phyloP scores from a whole-genome alignment of 1,284 basidiomycete species.

The Xerocomus minutiporus region DNA sequence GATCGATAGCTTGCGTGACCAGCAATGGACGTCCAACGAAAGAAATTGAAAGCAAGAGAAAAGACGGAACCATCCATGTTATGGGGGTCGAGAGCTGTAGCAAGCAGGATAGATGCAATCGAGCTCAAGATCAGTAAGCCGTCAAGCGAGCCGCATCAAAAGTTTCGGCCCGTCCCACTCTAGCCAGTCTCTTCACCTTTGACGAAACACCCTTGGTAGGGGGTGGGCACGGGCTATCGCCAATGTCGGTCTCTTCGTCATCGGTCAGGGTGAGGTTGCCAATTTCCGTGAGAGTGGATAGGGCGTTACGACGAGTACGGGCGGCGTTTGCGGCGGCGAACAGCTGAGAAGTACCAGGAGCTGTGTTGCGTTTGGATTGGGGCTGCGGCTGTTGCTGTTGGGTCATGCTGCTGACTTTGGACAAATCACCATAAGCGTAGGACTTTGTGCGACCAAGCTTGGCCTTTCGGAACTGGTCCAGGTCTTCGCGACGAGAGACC shows the following conservation, averaged over 20 bases:
- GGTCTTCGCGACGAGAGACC: constrained; percentile 74
- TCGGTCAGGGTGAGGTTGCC: constrained; percentile 54
- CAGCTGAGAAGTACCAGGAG: constrained; percentile 47
- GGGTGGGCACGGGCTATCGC: constrained; percentile 78
- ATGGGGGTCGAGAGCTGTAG: constrained; percentile 5
- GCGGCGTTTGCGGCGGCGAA: constrained; percentile 67
- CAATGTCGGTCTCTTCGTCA: constrained; percentile 70
- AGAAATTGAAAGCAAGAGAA: constrained; percentile 9
- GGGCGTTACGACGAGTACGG: constrained; percentile 50
- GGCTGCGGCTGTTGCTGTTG: constrained; percentile 40
- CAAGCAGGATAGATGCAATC: not conserved
- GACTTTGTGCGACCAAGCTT: constrained; percentile 85
- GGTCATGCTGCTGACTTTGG: constrained; percentile 32
- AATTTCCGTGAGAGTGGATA: constrained; percentile 66
- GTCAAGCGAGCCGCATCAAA: constrained; percentile 54
- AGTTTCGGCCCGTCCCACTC: constrained; percentile 58
- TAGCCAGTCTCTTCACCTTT: constrained; percentile 51
- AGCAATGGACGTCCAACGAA: constrained; percentile 3
- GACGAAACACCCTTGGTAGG: constrained; percentile 49
- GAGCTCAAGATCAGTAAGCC: constrained; percentile 15
- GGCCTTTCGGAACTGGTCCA: constrained; percentile 88
- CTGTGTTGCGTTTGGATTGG: constrained; percentile 58
- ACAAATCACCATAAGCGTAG: constrained; percentile 78
- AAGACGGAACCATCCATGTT: constrained; percentile 2
- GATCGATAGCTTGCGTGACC: constrained; percentile 10